Evolutionary conservation across 257 asterid genomes (phyloP).

Genomic region (Gentiana dahurica): DNA sequence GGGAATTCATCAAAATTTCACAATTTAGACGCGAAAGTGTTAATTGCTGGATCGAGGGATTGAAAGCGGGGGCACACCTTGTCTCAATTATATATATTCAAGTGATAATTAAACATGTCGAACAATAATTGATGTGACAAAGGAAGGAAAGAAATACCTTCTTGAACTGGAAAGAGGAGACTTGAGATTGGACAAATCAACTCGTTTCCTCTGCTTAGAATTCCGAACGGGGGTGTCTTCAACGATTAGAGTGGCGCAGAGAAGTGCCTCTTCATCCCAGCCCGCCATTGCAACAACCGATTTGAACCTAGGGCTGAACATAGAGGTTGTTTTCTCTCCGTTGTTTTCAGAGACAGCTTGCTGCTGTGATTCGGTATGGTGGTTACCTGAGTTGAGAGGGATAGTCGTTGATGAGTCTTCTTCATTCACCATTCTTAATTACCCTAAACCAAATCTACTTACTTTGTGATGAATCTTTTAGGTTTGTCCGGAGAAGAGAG

Average conservation of each 20-base stretch:
- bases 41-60: no score
- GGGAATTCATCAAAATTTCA: no score
- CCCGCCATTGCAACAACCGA: slow-evolving; percentile 97
- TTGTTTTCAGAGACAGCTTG: slow-evolving; percentile 20
- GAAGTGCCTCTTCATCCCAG: slow-evolving; percentile 95
- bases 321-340: slow-evolving; percentile 20
- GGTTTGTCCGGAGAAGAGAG: neutral
- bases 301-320: slow-evolving; percentile 80
- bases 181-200: slow-evolving; percentile 28
- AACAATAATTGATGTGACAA: no score
- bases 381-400: slow-evolving; percentile 18
- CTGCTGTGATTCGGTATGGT: slow-evolving; percentile 9
- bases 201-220: slow-evolving; percentile 44
- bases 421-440: slow-evolving; percentile 20
- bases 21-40: no score
- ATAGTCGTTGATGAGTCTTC: slow-evolving; percentile 22
- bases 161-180: slow-evolving; percentile 78
- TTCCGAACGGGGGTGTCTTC: slow-evolving; percentile 89
- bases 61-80: no score
- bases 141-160: slow-evolving; percentile 29
- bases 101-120: no score
- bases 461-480: no score
- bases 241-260: slow-evolving; percentile 61
- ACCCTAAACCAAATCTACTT: no score
- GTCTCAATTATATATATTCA: no score